phyloP scores from a whole-genome alignment of 331 rosid genomes.

The Stylosanthes scabra region DNA sequence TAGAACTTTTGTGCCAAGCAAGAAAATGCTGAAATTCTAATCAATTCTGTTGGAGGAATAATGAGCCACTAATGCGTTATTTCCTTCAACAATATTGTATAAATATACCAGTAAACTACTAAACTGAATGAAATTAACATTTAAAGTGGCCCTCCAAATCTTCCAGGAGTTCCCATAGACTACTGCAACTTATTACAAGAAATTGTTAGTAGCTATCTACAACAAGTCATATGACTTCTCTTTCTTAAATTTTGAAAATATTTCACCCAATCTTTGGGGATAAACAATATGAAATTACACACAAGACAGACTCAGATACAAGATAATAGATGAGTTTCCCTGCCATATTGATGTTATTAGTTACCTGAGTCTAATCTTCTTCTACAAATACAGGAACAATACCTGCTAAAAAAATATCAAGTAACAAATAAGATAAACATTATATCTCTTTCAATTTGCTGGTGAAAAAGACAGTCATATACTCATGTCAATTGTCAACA shows the following conservation, averaged over 20 bases:
- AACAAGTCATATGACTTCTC: too few relatives aligned
- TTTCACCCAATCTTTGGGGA: too few relatives aligned
- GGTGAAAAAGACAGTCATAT: not conserved
- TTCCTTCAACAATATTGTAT: constrained; percentile 11
- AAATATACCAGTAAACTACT: not conserved
- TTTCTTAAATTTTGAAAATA: too few relatives aligned
- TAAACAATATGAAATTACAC: not conserved
- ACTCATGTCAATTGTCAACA: too few relatives aligned
- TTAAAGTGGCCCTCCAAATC: constrained; percentile 4
- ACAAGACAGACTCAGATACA: too few relatives aligned
- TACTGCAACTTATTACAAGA: too few relatives aligned
- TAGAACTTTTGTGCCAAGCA: constrained; percentile 33
- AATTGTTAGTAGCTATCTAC: too few relatives aligned
- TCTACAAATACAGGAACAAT: constrained; percentile 3
- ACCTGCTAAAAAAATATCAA: constrained; percentile 8
- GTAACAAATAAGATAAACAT: not conserved
- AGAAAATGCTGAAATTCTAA: constrained; percentile 36
- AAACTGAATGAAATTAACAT: not conserved
- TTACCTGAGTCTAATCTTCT: not conserved
- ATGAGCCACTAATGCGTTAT: constrained; percentile 4
- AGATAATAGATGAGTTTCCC: constrained; percentile 11
- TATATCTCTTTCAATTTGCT: not conserved
- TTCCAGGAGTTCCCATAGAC: too few relatives aligned
- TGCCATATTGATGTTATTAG: constrained; percentile 7
- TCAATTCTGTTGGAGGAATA: constrained; percentile 25